Evolutionary conservation across 2,329 filamentous ascomycete genomes (phyloP).

Genomic region (Trichoderma lentiforme): DNA sequence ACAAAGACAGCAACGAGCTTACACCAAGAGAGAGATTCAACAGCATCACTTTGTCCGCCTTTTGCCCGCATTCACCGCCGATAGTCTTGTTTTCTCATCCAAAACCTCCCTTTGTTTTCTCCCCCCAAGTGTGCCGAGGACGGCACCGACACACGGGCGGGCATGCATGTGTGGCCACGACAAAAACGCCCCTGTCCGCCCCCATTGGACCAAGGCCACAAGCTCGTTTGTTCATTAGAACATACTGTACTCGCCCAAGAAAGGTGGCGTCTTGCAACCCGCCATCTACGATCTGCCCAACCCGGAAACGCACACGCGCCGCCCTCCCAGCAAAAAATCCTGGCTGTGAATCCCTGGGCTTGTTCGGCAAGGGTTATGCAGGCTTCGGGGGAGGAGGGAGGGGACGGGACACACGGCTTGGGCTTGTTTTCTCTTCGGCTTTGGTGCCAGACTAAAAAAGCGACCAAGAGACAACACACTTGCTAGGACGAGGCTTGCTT

Average conservation of each 20-base stretch:
- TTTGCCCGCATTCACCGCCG: not conserved
- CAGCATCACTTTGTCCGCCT: not conserved
- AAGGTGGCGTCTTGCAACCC: not conserved
- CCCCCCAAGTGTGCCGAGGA: not conserved
- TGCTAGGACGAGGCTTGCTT: not conserved
- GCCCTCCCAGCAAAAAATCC: not conserved
- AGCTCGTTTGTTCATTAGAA: not conserved
- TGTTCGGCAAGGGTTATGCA: not conserved
- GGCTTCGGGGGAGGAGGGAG: not conserved
- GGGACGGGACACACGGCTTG: no score
- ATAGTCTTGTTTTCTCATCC: not conserved
- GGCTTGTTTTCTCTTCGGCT: not conserved
- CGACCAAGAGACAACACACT: no score
- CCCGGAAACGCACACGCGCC: conserved; percentile 4
- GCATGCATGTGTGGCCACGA: not conserved
- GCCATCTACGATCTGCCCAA: conserved; percentile 7
- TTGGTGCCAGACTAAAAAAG: not conserved
- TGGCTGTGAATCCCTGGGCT: not conserved
- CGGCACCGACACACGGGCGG: not conserved
- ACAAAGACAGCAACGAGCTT: not conserved
- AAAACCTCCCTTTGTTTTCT: not conserved
- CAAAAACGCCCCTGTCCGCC: not conserved
- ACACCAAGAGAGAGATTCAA: not conserved
- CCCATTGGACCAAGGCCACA: not conserved
- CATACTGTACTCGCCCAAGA: not conserved